Conservation (phyloP, 1,139 yeast species). For the Nadsonia starkeyi-henricii region DNA sequence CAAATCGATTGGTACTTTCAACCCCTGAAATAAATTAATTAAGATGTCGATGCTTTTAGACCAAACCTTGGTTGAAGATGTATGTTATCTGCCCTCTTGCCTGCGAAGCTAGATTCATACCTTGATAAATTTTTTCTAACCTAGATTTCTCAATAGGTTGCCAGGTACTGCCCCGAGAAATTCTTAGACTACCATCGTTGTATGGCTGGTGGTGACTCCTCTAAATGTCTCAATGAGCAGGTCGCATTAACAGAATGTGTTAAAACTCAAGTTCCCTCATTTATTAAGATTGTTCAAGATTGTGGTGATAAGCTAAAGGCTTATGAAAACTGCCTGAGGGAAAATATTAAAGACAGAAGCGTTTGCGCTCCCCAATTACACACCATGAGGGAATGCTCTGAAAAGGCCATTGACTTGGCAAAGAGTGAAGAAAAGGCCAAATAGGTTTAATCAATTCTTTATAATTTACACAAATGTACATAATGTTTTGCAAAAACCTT, state of each 20-base stretch:
- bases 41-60: conserved; percentile 35
- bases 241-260: conserved; percentile 41
- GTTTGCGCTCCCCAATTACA: conserved; percentile 29
- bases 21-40: too few relatives aligned
- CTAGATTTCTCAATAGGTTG: conserved; percentile 27
- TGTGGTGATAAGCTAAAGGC: conserved; percentile 42
- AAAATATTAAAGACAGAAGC: conserved; percentile 25
- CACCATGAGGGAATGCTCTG: conserved; percentile 27
- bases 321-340: conserved; percentile 46
- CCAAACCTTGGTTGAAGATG: conserved; percentile 41
- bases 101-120: not conserved
- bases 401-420: conserved; percentile 14
- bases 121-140: not conserved
- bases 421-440: conserved; percentile 5
- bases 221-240: conserved; percentile 39
- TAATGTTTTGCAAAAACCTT: too few relatives aligned
- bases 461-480: not conserved
- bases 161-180: conserved; percentile 50
- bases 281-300: conserved; percentile 43
- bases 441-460: not conserved
- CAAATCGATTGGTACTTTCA: too few relatives aligned
- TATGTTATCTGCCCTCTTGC: conserved; percentile 12
- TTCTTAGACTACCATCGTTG: conserved; percentile 55
- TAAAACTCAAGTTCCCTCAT: conserved; percentile 44
- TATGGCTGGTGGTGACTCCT: conserved; percentile 35